These are phyloP conservation scores for Clarireedia hainanense DNA, from an alignment of 2,329 filamentous ascomycete genomes.

Conservation along the genomic window DNA sequence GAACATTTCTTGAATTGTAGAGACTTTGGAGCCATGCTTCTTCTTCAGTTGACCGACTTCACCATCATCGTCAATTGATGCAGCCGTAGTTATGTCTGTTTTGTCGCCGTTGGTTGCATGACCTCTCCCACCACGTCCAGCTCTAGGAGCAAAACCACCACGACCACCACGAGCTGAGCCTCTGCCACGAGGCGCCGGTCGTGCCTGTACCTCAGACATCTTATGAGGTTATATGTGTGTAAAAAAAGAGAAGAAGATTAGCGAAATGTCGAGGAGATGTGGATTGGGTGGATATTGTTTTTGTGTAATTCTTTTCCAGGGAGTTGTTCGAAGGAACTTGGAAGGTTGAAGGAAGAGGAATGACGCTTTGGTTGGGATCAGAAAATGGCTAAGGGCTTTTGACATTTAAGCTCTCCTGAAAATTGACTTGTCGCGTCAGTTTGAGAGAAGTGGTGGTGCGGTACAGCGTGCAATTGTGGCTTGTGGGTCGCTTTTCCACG, in stretches of 20 bases:
- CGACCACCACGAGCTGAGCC: slow-evolving; percentile 81
- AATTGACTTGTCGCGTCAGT: slow-evolving; percentile 6
- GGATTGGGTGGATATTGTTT: slow-evolving; percentile 9
- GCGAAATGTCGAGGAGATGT: slow-evolving; percentile 14
- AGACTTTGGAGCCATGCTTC: slow-evolving; percentile 72
- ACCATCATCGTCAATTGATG: slow-evolving; percentile 68
- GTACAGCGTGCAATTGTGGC: neutral
- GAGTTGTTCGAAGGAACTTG: neutral
- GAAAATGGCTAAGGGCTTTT: slow-evolving; percentile 7
- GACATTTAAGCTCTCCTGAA: slow-evolving; percentile 11
- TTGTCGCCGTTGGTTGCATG: slow-evolving; percentile 68
- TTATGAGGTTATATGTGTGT: slow-evolving; percentile 20
- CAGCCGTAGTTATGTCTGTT: slow-evolving; percentile 49
- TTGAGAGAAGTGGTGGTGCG: neutral
- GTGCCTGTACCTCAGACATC: slow-evolving; percentile 87
- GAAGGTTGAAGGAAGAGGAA: neutral
- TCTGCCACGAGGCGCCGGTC: slow-evolving; percentile 81
- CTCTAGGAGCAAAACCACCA: slow-evolving; percentile 63
- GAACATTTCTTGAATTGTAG: slow-evolving; percentile 85
- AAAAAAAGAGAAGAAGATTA: slow-evolving; percentile 17
- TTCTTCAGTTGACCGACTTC: slow-evolving; percentile 90
- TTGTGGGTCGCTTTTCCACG: slow-evolving; percentile 1
- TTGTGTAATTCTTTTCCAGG: neutral
- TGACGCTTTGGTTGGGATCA: slow-evolving; percentile 6
- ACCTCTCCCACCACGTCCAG: slow-evolving; percentile 60